A percentile compares a stretch with the other conserved stretches of the same genome.
These are phyloP conservation scores for Trichosanthes truncata DNA, from an alignment of 306 rosid species.

Conservation along the genomic window DNA sequence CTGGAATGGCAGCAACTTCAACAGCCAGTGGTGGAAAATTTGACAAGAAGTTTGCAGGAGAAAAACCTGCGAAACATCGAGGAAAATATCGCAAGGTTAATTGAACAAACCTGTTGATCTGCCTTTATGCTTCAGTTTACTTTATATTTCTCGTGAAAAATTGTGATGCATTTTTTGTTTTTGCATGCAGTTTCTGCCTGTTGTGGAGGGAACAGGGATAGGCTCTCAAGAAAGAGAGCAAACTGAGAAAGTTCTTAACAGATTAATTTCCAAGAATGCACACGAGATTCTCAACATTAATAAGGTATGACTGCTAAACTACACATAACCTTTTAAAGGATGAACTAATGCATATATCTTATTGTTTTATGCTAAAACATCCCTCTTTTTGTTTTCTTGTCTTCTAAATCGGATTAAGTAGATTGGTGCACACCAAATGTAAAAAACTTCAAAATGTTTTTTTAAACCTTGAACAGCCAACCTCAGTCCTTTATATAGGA, in stretches of 20 bases:
- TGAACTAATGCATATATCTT: neutral
- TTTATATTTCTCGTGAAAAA: neutral
- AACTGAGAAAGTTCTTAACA: slow-evolving; percentile 76
- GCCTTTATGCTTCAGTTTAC: neutral
- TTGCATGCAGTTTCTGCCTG: slow-evolving; percentile 69
- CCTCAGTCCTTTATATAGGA: no score
- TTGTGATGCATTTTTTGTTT: neutral
- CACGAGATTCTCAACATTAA: slow-evolving; percentile 69
- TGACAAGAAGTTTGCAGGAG: slow-evolving; percentile 79
- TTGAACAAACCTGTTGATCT: slow-evolving; percentile 4
- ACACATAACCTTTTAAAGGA: neutral
- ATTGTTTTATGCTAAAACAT: neutral
- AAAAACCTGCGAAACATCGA: slow-evolving; percentile 63
- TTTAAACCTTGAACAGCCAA: no score
- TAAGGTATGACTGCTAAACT: slow-evolving; percentile 40
- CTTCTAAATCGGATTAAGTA: neutral
- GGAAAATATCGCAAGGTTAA: slow-evolving; percentile 85
- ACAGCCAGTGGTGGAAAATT: slow-evolving; percentile 97
- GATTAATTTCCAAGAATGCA: slow-evolving; percentile 69
- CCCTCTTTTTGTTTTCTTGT: neutral
- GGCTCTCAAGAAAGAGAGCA: slow-evolving; percentile 66
- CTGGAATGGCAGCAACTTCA: slow-evolving; percentile 82
- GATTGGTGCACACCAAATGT: no score
- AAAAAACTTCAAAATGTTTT: no score
- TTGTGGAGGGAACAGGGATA: slow-evolving; percentile 54